A percentile compares a stretch with the other conserved stretches of the same genome.
Evolutionary conservation across 805 yeast genomes (phyloP).

Genomic region (Pachysolen tannophilus): DNA sequence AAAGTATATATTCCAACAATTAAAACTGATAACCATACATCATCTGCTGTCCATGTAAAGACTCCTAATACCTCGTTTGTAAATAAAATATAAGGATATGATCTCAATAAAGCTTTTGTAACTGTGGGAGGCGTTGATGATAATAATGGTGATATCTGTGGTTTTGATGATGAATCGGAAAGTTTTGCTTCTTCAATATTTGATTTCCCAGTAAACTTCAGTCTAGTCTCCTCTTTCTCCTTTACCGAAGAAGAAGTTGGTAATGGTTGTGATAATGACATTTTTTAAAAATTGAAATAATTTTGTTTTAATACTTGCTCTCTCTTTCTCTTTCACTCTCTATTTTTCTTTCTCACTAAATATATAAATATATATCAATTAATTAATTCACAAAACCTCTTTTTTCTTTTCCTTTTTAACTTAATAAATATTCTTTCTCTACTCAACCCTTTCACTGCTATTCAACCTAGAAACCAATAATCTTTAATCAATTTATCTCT

Average conservation of each 20-base stretch:
- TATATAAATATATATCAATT: too few species aligned
- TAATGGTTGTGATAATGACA: not conserved
- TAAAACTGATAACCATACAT: constrained; percentile 66
- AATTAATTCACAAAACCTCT: too few species aligned
- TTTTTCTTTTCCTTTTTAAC: too few species aligned
- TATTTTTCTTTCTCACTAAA: too few species aligned
- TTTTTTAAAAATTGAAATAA: not conserved
- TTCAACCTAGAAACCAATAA: too few species aligned
- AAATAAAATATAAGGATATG: constrained; percentile 79
- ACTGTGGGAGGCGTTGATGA: constrained; percentile 89
- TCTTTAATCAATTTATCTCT: too few species aligned
- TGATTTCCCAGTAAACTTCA: constrained; percentile 31
- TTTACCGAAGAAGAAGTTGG: constrained; percentile 17
- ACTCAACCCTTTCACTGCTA: too few species aligned
- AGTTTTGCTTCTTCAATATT: constrained; percentile 9
- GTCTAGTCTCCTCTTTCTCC: constrained; percentile 27
- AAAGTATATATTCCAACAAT: constrained; percentile 47
- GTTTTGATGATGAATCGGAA: constrained; percentile 3
- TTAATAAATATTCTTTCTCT: too few species aligned
- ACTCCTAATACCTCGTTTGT: constrained; percentile 64
- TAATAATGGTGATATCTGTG: constrained; percentile 68
- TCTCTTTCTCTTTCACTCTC: too few species aligned
- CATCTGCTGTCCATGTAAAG: constrained; percentile 88
- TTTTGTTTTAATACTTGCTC: too few species aligned
- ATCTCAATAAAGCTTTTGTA: constrained; percentile 69